phyloP scores from a whole-genome alignment of 139 green algal genomes.

The Coccomyxa sp. region DNA sequence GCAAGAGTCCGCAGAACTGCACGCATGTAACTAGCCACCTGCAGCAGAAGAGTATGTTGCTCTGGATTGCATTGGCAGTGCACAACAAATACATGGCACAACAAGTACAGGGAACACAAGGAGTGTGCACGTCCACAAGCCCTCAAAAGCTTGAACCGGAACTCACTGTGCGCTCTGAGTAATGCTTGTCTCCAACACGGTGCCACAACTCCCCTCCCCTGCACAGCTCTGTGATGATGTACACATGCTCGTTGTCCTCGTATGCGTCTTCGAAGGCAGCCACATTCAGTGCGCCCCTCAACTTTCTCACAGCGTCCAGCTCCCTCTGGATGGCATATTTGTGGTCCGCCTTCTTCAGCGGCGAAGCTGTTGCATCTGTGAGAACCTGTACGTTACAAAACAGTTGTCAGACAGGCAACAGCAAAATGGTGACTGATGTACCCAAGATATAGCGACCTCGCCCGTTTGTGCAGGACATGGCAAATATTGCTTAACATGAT shows the following conservation, averaged over 20 bases:
- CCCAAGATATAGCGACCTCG: too few relatives aligned
- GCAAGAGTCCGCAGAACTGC: conserved; percentile 66
- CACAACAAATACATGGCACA: background rate
- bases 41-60: background rate
- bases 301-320: conserved; percentile 45
- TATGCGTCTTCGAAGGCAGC: conserved; percentile 67
- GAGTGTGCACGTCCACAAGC: background rate
- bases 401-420: background rate
- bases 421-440: too few relatives aligned
- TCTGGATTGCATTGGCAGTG: background rate
- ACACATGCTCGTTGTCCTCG: conserved; percentile 71
- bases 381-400: background rate
- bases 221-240: conserved; percentile 87
- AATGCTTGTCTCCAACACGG: conserved; percentile 57
- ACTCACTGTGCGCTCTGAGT: conserved; percentile 75
- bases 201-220: conserved; percentile 76
- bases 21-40: conserved; percentile 73
- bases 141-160: background rate
- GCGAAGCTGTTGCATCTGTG: conserved; percentile 38
- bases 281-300: conserved; percentile 80
- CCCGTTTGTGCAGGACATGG: too few relatives aligned
- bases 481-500: too few relatives aligned
- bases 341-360: conserved; percentile 64
- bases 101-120: background rate
- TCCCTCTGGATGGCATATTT: conserved; percentile 73